A percentile compares a stretch with the other conserved stretches of the same genome.
Conservation (phyloP, 257 asterid genomes). For the Solanum stenotomum region DNA sequence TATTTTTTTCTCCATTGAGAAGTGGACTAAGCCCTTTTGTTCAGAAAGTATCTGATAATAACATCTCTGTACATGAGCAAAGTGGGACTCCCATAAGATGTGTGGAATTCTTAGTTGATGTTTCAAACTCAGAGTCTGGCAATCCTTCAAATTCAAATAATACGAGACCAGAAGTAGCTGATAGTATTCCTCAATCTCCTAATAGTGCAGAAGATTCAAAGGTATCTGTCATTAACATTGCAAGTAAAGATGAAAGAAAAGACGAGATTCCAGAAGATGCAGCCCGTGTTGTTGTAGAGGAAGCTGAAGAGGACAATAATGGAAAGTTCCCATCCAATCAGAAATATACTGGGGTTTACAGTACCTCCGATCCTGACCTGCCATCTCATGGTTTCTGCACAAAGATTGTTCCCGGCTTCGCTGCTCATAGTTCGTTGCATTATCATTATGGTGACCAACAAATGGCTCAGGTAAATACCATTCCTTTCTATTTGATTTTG, state of each 20-base stretch:
- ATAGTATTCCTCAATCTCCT: constrained; percentile 13
- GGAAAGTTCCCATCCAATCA: constrained; percentile 7
- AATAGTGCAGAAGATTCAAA: constrained; percentile 10
- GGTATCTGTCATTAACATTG: constrained; percentile 5
- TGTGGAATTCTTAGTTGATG: constrained; percentile 24
- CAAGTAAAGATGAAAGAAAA: background rate
- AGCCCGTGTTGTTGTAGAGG: constrained; percentile 9
- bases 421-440: constrained; percentile 12
- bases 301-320: constrained; percentile 14
- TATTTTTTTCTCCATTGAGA: constrained; percentile 3
- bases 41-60: constrained; percentile 7
- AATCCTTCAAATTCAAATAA: constrained; percentile 12
- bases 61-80: constrained; percentile 1
- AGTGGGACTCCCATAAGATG: constrained; percentile 19
- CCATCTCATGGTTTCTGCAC: background rate
- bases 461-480: constrained; percentile 24
- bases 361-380: constrained; percentile 1
- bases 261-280: constrained; percentile 11
- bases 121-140: constrained; percentile 16
- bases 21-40: constrained; percentile 6
- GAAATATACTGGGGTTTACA: constrained; percentile 3
- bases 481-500: background rate
- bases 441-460: constrained; percentile 11
- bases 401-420: constrained; percentile 13
- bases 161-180: constrained; percentile 8